A percentile compares a stretch with the other conserved stretches of the same genome.
These are phyloP conservation scores for Geosiphon pyriformis DNA, from an alignment of 192 early-diverging fungal species.

Conservation along the genomic window DNA sequence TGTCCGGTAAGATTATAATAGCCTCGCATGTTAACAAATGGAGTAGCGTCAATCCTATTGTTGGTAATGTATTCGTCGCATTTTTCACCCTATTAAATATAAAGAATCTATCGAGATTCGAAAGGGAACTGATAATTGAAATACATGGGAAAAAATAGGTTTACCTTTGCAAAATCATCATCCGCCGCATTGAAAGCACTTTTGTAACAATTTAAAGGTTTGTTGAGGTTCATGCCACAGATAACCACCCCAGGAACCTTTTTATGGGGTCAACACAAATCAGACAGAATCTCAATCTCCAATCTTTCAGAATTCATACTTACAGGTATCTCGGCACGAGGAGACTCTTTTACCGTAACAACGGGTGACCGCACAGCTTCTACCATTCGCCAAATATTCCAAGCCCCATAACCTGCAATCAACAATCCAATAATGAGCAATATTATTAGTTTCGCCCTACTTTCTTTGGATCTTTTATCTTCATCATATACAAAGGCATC, in stretches of 20 bases:
- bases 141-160: background rate
- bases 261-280: background rate
- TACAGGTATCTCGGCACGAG: background rate
- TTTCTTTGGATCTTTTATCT: constrained; percentile 5
- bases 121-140: background rate
- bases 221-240: background rate
- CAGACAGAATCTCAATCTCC: background rate
- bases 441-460: background rate
- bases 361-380: constrained; percentile 2
- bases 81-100: background rate
- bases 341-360: background rate
- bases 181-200: constrained; percentile 15
- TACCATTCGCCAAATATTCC: constrained; percentile 20
- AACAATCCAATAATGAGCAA: constrained; percentile 8
- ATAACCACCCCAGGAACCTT: constrained; percentile 15
- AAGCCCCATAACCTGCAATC: constrained; percentile 1
- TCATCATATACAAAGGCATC: no score
- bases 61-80: constrained; percentile 9
- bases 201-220: background rate
- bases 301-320: background rate
- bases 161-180: constrained; percentile 11
- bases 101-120: no score
- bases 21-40: constrained; percentile 13
- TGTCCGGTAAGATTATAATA: background rate
- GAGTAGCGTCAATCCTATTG: constrained; percentile 1